A percentile compares a stretch with the other conserved stretches of the same genome.
Conservation (phyloP, 768 basidiomycete genomes). For the Calocybe indica region DNA sequence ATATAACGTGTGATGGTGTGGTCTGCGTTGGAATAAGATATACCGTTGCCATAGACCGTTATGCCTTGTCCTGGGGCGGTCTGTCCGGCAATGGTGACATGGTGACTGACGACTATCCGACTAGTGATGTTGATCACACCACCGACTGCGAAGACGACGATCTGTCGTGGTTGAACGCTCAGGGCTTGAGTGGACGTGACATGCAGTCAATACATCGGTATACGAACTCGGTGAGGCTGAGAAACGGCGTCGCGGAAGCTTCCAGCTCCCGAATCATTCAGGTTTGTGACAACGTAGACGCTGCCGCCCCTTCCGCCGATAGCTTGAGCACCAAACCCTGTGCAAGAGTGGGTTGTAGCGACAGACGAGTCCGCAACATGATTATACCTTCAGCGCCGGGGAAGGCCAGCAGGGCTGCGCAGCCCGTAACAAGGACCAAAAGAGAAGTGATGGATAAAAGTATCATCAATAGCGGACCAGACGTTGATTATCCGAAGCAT, state of each 20-base stretch:
- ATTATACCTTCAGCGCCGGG: slow-evolving; percentile 24
- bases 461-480: slow-evolving; percentile 2
- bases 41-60: slow-evolving; percentile 28
- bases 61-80: slow-evolving; percentile 34
- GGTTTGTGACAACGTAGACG: slow-evolving; percentile 28
- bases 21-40: slow-evolving; percentile 23
- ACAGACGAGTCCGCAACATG: neutral
- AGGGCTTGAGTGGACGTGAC: neutral
- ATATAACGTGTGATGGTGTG: slow-evolving; percentile 24
- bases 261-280: slow-evolving; percentile 27
- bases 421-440: slow-evolving; percentile 10
- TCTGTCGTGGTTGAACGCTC: slow-evolving; percentile 8
- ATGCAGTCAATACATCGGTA: neutral
- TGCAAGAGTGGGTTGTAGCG: neutral
- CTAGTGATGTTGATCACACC: slow-evolving; percentile 24
- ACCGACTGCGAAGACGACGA: slow-evolving; percentile 27
- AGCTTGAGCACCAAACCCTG: slow-evolving; percentile 27
- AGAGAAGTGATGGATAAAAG: neutral
- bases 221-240: slow-evolving; percentile 18
- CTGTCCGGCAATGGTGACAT: slow-evolving; percentile 26
- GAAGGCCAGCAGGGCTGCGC: slow-evolving; percentile 23
- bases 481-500: neutral
- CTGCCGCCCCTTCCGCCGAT: slow-evolving; percentile 26
- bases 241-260: slow-evolving; percentile 30
- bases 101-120: slow-evolving; percentile 24